Evolutionary conservation across 345 rosid species (phyloP).

Genomic region (Salix caprea): DNA sequence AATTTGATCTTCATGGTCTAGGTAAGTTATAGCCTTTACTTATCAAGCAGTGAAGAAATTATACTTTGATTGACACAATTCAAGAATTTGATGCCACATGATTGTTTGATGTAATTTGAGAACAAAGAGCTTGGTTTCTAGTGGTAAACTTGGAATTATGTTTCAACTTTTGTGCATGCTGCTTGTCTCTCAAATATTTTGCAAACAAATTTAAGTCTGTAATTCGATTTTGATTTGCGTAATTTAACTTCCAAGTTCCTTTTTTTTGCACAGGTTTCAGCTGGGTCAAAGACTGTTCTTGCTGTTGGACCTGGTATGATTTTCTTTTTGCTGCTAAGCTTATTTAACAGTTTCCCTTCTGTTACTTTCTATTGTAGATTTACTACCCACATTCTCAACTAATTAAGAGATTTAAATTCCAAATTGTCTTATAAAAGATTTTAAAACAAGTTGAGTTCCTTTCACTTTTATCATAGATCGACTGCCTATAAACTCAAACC

Average conservation of each 20-base stretch:
- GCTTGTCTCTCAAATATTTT: too few relatives aligned
- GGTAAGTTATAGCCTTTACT: neutral
- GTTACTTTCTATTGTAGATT: neutral
- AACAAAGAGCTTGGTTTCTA: too few relatives aligned
- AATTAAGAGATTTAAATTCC: neutral
- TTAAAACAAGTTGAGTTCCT: neutral
- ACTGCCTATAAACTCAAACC: neutral
- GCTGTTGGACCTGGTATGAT: slow-evolving; percentile 80
- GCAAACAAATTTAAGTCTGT: neutral
- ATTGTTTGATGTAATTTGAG: too few relatives aligned
- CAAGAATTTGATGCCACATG: too few relatives aligned
- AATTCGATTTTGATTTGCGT: neutral
- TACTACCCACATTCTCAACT: neutral
- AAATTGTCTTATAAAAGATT: neutral
- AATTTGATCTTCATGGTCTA: neutral
- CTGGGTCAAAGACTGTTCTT: slow-evolving; percentile 87
- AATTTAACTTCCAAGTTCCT: neutral
- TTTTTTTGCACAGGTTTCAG: slow-evolving; percentile 47
- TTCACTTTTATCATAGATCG: neutral
- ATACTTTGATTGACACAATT: neutral
- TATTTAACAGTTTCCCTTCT: neutral
- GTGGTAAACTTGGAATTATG: too few relatives aligned
- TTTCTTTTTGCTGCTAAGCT: slow-evolving; percentile 2
- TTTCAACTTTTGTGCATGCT: too few relatives aligned
- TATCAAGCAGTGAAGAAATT: neutral